Conservation (phyloP, 306 rosid genomes). For the Lathyrus sativus region DNA sequence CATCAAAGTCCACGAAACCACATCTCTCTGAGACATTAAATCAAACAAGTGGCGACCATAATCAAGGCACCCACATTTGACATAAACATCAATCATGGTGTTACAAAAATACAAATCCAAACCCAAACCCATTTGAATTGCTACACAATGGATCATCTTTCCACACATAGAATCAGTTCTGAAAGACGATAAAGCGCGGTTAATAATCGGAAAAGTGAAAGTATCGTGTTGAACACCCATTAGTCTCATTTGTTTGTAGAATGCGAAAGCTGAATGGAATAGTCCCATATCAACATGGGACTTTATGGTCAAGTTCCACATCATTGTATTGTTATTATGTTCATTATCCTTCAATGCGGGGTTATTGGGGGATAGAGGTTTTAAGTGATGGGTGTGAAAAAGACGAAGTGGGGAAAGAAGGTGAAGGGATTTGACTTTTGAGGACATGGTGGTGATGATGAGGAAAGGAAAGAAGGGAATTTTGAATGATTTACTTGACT, state of each 20-base stretch:
- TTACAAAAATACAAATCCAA: slow-evolving; percentile 54
- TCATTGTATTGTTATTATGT: slow-evolving; percentile 28
- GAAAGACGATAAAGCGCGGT: slow-evolving; percentile 38
- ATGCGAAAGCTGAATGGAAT: slow-evolving; percentile 38
- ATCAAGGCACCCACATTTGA: slow-evolving; percentile 38
- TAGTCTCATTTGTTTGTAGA: slow-evolving; percentile 50
- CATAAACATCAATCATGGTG: slow-evolving; percentile 53
- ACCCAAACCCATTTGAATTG: slow-evolving; percentile 51
- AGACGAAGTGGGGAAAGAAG: slow-evolving; percentile 32
- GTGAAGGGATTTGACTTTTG: slow-evolving; percentile 4
- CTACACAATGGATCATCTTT: slow-evolving; percentile 55
- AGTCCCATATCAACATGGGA: slow-evolving; percentile 46
- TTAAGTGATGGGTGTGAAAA: slow-evolving; percentile 57
- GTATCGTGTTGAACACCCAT: slow-evolving; percentile 48
- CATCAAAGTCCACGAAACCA: slow-evolving; percentile 60
- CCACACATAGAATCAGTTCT: slow-evolving; percentile 39
- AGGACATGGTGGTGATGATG: slow-evolving; percentile 38
- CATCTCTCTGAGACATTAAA: slow-evolving; percentile 47
- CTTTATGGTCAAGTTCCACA: slow-evolving; percentile 53
- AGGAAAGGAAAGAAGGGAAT: slow-evolving; percentile 29
- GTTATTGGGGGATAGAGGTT: slow-evolving; percentile 22
- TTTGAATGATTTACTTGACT: slow-evolving; percentile 22
- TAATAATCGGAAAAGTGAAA: slow-evolving; percentile 53
- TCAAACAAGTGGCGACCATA: slow-evolving; percentile 48
- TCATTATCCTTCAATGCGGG: slow-evolving; percentile 11